phyloP scores from a whole-genome alignment of 768 basidiomycete genomes.

The Tulasnella sp. region DNA sequence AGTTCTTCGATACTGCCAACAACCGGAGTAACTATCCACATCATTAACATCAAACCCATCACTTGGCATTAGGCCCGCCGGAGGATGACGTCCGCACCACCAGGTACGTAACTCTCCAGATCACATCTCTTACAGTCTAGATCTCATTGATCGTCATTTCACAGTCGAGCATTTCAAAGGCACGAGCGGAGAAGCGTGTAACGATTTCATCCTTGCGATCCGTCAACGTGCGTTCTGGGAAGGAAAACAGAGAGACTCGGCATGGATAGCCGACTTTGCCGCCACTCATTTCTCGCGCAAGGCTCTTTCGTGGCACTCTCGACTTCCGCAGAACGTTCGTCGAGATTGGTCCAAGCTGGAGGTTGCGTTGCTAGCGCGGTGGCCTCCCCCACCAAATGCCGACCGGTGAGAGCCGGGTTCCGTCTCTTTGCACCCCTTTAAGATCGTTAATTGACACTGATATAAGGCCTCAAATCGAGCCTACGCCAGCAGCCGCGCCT shows the following conservation, averaged over 20 bases:
- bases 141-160: too few species aligned
- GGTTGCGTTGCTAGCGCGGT: neutral
- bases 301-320: neutral
- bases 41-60: too few species aligned
- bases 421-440: neutral
- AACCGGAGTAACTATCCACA: too few species aligned
- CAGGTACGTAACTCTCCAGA: too few species aligned
- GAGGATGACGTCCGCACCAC: too few species aligned
- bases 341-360: neutral
- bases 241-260: neutral
- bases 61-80: too few species aligned
- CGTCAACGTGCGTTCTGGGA: neutral
- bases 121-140: too few species aligned
- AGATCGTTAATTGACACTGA: neutral
- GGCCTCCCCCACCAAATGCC: neutral
- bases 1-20: too few species aligned
- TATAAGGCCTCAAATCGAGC: neutral
- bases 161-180: neutral
- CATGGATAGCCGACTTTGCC: slow-evolving; percentile 10
- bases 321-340: neutral
- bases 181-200: neutral
- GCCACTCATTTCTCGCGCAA: neutral
- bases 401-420: neutral
- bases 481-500: neutral
- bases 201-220: neutral